These are phyloP conservation scores for Collybiopsis confluens DNA, from an alignment of 768 basidiomycete species.

Conservation along the genomic window DNA sequence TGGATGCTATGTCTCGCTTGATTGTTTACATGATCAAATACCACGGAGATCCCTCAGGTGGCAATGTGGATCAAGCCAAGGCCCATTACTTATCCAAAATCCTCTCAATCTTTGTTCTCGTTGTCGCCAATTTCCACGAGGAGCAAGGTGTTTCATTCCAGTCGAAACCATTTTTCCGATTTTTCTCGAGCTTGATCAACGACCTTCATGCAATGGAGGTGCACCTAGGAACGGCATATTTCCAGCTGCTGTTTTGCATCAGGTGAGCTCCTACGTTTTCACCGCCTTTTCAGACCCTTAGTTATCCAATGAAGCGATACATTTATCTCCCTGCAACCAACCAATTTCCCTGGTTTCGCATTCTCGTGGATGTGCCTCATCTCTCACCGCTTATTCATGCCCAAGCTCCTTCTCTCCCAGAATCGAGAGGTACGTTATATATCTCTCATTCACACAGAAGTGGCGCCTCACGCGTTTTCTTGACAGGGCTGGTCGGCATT, in stretches of 20 bases:
- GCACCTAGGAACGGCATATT: slow-evolving; percentile 84
- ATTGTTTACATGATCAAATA: slow-evolving; percentile 99
- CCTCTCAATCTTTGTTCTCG: slow-evolving; percentile 93
- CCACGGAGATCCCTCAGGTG: slow-evolving; percentile 91
- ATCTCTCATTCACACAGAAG: not conserved
- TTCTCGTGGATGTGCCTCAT: slow-evolving; percentile 98
- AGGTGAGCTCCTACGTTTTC: slow-evolving; percentile 47
- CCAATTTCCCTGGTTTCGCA: slow-evolving; percentile 95
- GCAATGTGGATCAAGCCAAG: slow-evolving; percentile 92
- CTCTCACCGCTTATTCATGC: slow-evolving; percentile 97
- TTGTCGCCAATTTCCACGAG: slow-evolving; percentile 91
- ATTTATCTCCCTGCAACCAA: slow-evolving; percentile 92
- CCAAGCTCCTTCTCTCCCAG: slow-evolving; percentile 82
- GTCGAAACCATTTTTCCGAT: slow-evolving; percentile 97
- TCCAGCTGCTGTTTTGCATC: slow-evolving; percentile 81
- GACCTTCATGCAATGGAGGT: slow-evolving; percentile 86
- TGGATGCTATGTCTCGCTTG: slow-evolving; percentile 93
- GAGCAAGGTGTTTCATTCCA: slow-evolving; percentile 89
- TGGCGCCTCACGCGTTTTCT: slow-evolving; percentile 9
- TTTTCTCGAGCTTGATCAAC: slow-evolving; percentile 94
- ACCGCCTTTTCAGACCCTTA: slow-evolving; percentile 4
- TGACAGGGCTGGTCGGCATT: slow-evolving; percentile 91
- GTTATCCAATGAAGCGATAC: slow-evolving; percentile 63
- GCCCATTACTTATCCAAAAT: slow-evolving; percentile 97
- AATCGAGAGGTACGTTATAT: slow-evolving; percentile 68